phyloP scores from a whole-genome alignment of 1,139 yeast genomes.

The Candida sp. region DNA sequence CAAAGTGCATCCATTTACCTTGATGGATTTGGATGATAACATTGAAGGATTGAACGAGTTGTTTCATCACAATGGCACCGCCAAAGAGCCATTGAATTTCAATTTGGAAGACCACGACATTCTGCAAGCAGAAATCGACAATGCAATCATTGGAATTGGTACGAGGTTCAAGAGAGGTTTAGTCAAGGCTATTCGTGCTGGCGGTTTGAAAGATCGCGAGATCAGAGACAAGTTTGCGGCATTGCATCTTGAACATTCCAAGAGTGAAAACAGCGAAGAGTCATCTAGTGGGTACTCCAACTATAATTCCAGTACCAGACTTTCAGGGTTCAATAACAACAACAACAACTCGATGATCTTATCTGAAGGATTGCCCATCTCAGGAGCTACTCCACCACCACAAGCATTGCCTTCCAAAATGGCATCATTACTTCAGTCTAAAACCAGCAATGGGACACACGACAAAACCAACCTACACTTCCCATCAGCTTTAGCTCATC shows the following conservation, averaged over 20 bases:
- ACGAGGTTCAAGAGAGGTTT: slow-evolving; percentile 64
- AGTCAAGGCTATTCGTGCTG: slow-evolving; percentile 51
- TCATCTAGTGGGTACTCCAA: slow-evolving; percentile 23
- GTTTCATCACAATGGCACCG: slow-evolving; percentile 31
- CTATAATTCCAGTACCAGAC: slow-evolving; percentile 18
- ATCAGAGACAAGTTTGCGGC: slow-evolving; percentile 26
- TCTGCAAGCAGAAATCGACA: slow-evolving; percentile 68
- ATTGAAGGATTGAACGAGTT: slow-evolving; percentile 42
- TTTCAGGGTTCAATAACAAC: slow-evolving; percentile 16
- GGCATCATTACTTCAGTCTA: not conserved
- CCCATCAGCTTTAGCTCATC: slow-evolving; percentile 22
- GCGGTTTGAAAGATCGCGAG: slow-evolving; percentile 30
- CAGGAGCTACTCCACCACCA: slow-evolving; percentile 3
- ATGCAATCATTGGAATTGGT: slow-evolving; percentile 84
- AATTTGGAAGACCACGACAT: slow-evolving; percentile 19
- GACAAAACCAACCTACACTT: slow-evolving; percentile 16
- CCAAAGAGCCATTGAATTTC: slow-evolving; percentile 12
- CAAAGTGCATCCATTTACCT: slow-evolving; percentile 80
- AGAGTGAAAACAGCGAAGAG: slow-evolving; percentile 40
- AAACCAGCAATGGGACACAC: not conserved
- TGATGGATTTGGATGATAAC: slow-evolving; percentile 58
- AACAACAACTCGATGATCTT: slow-evolving; percentile 36
- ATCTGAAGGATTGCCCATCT: slow-evolving; percentile 26
- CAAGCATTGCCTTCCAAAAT: not conserved
- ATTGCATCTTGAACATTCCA: slow-evolving; percentile 29